Conservation (phyloP, 805 yeast species). For the Cyberlindnera saturnus region DNA sequence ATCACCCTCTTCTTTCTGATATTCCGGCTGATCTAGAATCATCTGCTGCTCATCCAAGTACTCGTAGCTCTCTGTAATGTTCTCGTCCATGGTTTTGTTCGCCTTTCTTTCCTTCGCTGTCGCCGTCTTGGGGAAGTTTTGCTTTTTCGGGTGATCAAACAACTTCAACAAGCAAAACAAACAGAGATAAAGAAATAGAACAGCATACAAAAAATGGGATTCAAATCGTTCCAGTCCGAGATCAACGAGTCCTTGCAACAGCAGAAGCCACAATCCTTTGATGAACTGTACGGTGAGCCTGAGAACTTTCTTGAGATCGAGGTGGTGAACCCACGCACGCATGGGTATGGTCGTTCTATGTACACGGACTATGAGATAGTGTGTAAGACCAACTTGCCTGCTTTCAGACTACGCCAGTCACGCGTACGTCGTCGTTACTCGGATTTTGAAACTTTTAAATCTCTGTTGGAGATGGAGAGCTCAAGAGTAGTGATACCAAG, state of each 20-base stretch:
- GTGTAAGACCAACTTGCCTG: conserved; percentile 88
- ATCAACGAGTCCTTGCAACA: conserved; percentile 18
- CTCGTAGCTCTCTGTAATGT: conserved; percentile 17
- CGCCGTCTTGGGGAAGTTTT: conserved; percentile 8
- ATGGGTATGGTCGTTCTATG: conserved; percentile 58
- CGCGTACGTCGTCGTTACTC: conserved; percentile 81
- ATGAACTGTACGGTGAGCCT: conserved; percentile 87
- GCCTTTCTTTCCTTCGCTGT: conserved; percentile 24
- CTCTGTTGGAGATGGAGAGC: conserved; percentile 67
- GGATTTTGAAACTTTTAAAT: conserved; percentile 80
- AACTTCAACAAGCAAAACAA: neutral
- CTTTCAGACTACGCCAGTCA: conserved; percentile 59
- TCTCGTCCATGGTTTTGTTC: conserved; percentile 6
- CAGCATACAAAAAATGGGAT: conserved; percentile 3
- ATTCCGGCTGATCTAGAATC: conserved; percentile 9
- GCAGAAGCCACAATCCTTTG: conserved; percentile 47
- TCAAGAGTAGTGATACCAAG: conserved; percentile 79
- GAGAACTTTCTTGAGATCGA: conserved; percentile 92
- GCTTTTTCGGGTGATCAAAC: neutral
- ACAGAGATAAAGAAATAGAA: neutral
- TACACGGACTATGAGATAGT: conserved; percentile 90
- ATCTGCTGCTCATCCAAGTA: conserved; percentile 23
- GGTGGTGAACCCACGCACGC: conserved; percentile 75
- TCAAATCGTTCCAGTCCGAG: conserved; percentile 26
- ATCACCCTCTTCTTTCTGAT: conserved; percentile 28